These are phyloP conservation scores for Neopestalotiopsis clavispora DNA, from an alignment of 2,329 filamentous ascomycete genomes.

Conservation along the genomic window DNA sequence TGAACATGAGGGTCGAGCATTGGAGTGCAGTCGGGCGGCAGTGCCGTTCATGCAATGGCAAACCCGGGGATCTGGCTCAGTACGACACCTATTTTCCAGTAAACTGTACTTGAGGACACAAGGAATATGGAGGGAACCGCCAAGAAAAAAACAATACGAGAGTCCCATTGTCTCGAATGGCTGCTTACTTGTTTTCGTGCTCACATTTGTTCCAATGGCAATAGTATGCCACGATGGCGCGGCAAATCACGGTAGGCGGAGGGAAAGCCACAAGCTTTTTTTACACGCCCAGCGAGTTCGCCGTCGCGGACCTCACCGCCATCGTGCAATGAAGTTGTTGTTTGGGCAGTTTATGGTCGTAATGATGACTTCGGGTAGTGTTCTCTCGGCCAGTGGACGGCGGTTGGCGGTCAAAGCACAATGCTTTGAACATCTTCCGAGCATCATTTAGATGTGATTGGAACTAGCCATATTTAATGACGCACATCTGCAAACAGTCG, in stretches of 20 bases:
- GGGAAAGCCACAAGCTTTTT: neutral
- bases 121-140: neutral
- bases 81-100: neutral
- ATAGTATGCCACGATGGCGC: neutral
- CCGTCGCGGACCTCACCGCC: neutral
- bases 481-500: neutral
- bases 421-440: neutral
- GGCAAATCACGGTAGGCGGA: neutral
- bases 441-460: neutral
- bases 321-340: neutral
- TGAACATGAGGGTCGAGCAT: neutral
- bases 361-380: neutral
- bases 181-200: neutral
- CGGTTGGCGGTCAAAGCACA: neutral
- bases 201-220: neutral
- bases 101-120: neutral
- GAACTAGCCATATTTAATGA: neutral
- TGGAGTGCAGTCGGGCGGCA: neutral
- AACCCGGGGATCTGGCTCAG: slow-evolving; percentile 7
- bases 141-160: neutral
- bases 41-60: neutral
- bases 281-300: neutral
- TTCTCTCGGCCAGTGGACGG: neutral
- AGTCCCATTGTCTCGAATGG: neutral
- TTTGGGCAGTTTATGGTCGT: neutral